A percentile compares a stretch with the other conserved stretches of the same genome.
Evolutionary conservation across 1,139 yeast species (phyloP).

Genomic region (Taiozyma sp.): DNA sequence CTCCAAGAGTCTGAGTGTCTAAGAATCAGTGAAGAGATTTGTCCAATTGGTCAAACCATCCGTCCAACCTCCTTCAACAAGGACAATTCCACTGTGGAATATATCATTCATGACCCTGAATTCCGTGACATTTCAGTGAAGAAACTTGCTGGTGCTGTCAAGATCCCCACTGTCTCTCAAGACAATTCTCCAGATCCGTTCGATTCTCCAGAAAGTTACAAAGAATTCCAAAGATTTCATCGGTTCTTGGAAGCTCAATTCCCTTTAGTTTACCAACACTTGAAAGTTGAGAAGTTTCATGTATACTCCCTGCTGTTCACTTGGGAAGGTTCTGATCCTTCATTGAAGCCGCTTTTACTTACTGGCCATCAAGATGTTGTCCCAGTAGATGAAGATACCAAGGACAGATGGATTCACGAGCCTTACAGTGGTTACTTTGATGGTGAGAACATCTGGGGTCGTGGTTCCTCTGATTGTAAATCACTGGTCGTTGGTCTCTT

Average conservation of each 20-base stretch:
- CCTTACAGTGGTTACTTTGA: conserved; percentile 68
- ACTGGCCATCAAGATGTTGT: conserved; percentile 83
- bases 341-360: conserved; percentile 59
- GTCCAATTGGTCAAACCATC: conserved; percentile 13
- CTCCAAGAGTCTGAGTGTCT: neutral
- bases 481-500: conserved; percentile 48
- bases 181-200: conserved; percentile 46
- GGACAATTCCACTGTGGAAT: conserved; percentile 19
- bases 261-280: conserved; percentile 46
- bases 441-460: conserved; percentile 54
- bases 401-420: conserved; percentile 56
- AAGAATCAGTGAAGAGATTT: neutral
- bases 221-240: conserved; percentile 46
- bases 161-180: conserved; percentile 54
- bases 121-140: conserved; percentile 38
- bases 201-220: conserved; percentile 32
- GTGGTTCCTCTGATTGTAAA: conserved; percentile 65
- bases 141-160: conserved; percentile 47
- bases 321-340: conserved; percentile 53
- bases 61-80: conserved; percentile 16
- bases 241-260: conserved; percentile 48
- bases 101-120: conserved; percentile 30
- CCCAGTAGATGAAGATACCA: conserved; percentile 61
- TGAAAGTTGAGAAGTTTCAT: conserved; percentile 46
- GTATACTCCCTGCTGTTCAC: conserved; percentile 60